A percentile compares a stretch with the other conserved stretches of the same genome.
Evolutionary conservation across 106 monocot species (phyloP).

Genomic region (Dioscorea alata): DNA sequence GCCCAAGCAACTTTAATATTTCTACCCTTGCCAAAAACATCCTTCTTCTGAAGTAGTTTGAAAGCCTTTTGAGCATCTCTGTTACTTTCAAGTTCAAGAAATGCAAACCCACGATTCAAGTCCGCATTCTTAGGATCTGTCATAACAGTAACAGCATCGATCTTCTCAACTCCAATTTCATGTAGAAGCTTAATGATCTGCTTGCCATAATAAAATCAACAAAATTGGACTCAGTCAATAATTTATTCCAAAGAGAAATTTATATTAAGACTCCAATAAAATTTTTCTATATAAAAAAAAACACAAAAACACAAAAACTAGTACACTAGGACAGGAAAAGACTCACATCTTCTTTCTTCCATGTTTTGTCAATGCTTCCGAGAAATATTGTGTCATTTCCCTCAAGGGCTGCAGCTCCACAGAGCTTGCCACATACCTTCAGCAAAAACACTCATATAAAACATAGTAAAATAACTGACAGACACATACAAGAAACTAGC

Average conservation of each 20-base stretch:
- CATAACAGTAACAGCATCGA: constrained; percentile 65
- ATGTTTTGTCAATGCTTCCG: constrained; percentile 83
- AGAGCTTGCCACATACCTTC: constrained; percentile 80
- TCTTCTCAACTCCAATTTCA: constrained; percentile 79
- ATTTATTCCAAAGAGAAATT: neutral
- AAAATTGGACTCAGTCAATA: neutral
- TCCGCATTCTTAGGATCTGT: constrained; percentile 45
- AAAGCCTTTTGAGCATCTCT: constrained; percentile 77
- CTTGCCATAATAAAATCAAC: constrained; percentile 7
- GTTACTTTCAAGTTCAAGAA: constrained; percentile 86
- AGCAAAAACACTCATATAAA: neutral
- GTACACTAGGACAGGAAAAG: neutral
- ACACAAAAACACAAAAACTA: neutral
- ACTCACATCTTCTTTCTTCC: constrained; percentile 95
- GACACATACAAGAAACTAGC: too few species aligned
- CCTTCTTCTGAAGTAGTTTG: constrained; percentile 75
- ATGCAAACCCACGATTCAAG: constrained; percentile 80
- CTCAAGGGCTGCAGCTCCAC: constrained; percentile 75
- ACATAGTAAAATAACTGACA: too few species aligned
- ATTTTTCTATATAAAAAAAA: neutral
- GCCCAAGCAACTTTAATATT: constrained; percentile 88
- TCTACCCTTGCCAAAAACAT: constrained; percentile 66
- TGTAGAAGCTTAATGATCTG: constrained; percentile 58
- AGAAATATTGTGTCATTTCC: constrained; percentile 86
- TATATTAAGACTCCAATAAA: neutral